These are phyloP conservation scores for Chalciporus sp. DNA, from an alignment of 1,284 basidiomycete species.

Conservation along the genomic window DNA sequence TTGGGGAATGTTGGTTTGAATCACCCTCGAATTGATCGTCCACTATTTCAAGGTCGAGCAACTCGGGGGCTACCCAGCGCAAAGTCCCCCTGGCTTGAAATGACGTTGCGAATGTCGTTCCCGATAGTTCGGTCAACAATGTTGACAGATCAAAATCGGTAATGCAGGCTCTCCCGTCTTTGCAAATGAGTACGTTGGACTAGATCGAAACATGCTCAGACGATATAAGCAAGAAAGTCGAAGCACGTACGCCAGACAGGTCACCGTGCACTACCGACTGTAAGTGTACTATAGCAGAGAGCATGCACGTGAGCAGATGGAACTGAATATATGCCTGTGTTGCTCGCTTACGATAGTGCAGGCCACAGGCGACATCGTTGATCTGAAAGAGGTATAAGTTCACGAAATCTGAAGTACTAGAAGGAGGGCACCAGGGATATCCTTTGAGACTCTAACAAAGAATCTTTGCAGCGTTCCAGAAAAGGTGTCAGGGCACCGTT, in stretches of 20 bases:
- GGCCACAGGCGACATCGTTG: conserved; percentile 7
- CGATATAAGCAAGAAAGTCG: no score
- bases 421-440: conserved; percentile 4
- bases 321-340: no score
- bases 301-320: background rate
- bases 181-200: conserved; percentile 18
- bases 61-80: background rate
- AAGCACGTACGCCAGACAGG: conserved; percentile 7
- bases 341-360: conserved; percentile 13
- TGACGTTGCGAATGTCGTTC: background rate
- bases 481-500: conserved; percentile 10
- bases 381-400: conserved; percentile 2
- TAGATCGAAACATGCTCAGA: background rate
- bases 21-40: no score
- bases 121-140: conserved; percentile 8
- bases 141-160: conserved; percentile 18
- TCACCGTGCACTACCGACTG: conserved; percentile 11
- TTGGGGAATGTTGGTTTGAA: no score
- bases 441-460: background rate
- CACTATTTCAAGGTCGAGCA: no score
- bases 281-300: conserved; percentile 9
- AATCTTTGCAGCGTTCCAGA: background rate
- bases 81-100: background rate
- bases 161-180: conserved; percentile 10
- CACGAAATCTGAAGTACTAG: no score